A percentile compares a stretch with the other conserved stretches of the same genome.
These are phyloP conservation scores for Nakaseomyces nivariensis DNA, from an alignment of 1,139 yeast species.

Conservation along the genomic window DNA sequence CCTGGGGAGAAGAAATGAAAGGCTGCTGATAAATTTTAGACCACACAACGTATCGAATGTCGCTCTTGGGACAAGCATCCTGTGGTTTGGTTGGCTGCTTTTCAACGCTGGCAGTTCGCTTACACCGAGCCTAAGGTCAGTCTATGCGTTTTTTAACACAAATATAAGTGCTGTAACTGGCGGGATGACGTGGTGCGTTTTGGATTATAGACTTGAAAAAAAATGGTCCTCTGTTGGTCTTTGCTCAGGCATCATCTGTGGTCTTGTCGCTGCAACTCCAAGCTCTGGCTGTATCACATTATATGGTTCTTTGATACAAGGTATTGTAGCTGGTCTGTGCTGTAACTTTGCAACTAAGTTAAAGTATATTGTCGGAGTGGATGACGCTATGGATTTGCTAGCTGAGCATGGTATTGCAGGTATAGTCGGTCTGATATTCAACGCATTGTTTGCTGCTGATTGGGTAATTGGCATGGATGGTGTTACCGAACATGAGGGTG, in stretches of 20 bases:
- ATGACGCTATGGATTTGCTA: constrained; percentile 87
- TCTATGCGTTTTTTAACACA: constrained; percentile 77
- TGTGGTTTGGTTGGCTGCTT: constrained; percentile 81
- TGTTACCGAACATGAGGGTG: constrained; percentile 72
- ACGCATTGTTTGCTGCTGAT: constrained; percentile 78
- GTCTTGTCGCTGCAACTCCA: constrained; percentile 94
- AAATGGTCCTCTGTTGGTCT: constrained; percentile 94
- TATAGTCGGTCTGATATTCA: constrained; percentile 77
- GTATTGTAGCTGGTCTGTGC: constrained; percentile 66
- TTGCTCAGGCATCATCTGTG: constrained; percentile 91
- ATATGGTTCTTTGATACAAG: constrained; percentile 85
- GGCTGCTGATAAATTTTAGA: constrained; percentile 75
- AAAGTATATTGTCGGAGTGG: constrained; percentile 71
- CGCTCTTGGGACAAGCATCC: constrained; percentile 66
- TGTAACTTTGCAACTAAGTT: constrained; percentile 88
- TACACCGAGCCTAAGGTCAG: constrained; percentile 41
- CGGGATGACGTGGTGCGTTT: constrained; percentile 82
- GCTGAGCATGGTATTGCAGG: constrained; percentile 99
- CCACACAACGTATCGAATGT: constrained; percentile 91
- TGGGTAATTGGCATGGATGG: constrained; percentile 88
- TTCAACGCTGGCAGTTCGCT: constrained; percentile 78
- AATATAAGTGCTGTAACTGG: constrained; percentile 86
- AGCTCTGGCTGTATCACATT: constrained; percentile 83
- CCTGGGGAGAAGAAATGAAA: constrained; percentile 75
- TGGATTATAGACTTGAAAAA: constrained; percentile 78